Base-by-base conservation (phyloP, 75 land plant genomes). In the Sequoia sempervirens region DNA sequence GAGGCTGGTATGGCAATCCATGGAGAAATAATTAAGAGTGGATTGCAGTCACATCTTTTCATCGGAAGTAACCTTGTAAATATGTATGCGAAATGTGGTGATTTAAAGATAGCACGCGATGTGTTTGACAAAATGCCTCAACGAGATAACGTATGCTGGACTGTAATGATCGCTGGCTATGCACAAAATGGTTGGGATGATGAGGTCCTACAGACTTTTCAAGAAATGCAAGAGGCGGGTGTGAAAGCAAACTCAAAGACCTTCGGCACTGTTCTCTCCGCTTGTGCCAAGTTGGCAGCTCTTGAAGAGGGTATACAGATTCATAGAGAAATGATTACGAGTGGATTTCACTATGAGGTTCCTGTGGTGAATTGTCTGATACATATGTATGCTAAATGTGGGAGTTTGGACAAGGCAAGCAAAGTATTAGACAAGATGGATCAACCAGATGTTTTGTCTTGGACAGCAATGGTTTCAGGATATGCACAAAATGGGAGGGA, bases 401-500 rank as follows among this genome's bases (percentile, higher is more conserved):
- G 72, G 12, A 68, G 72, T n/a, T 7, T 56, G 23, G 61, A 34
- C 40, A 23, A 13, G 36, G 93, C 93, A 32, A n/a, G 82, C 30
- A 20, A 69, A 45, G 78, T 93, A 38, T 93, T 93, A 75, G 40
- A 54, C 52, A 82, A 88, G 50, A 84, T 92, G 86, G 84, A 81
- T 23, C 81, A 83, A 26, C 87, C 87, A 36, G 89, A 90, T 86
- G 90, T 83, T 52, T 83, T 93, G 3, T 90, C 92, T 14, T 93
- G 93, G 95, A 93, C 88, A 82, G 83, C 88, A 43, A 85, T 93
- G 84, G 89, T 93, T 85, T 88, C 92, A 32, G 93, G 93, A 30
- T 84, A 89, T 88, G 87, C 85, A 1, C 82, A 87, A 70, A 82
- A 84, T 87, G 95, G 92, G 4, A 56, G 58, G 83, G 58, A 82